Evolutionary conservation across 2,329 filamentous ascomycete species (phyloP).

Genomic region (Ophiostoma pallidulum): DNA sequence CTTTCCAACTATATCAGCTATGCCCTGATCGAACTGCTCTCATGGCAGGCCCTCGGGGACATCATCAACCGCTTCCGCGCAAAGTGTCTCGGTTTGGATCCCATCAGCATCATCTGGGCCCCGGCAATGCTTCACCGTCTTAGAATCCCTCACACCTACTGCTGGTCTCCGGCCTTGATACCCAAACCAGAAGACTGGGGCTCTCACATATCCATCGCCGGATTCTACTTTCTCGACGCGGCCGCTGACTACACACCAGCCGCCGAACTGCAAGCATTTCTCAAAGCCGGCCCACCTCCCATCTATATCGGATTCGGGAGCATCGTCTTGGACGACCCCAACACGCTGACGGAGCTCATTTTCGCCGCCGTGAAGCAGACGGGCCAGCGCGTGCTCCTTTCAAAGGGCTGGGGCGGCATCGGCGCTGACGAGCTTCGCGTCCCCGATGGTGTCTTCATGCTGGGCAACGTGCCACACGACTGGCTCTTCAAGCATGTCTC

Average conservation of each 20-base stretch:
- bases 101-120: conserved; percentile 65
- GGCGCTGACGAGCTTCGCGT: conserved; percentile 57
- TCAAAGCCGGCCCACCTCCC: conserved; percentile 59
- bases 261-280: conserved; percentile 54
- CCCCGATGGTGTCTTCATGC: conserved; percentile 71
- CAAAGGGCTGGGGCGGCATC: conserved; percentile 80
- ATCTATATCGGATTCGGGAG: conserved; percentile 78
- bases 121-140: conserved; percentile 70
- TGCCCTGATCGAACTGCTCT: conserved; percentile 79
- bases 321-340: conserved; percentile 69
- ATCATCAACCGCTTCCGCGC: conserved; percentile 76
- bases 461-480: conserved; percentile 79
- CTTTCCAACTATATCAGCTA: conserved; percentile 79
- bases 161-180: conserved; percentile 72
- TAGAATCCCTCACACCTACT: conserved; percentile 78
- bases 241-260: conserved; percentile 57
- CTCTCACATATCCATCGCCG: conserved; percentile 1
- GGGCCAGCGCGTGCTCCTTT: conserved; percentile 63
- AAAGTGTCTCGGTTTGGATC: neutral
- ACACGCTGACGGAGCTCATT: conserved; percentile 59
- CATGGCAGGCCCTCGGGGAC: conserved; percentile 86
- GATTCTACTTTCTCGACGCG: conserved; percentile 40
- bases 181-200: conserved; percentile 20
- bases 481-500: conserved; percentile 79
- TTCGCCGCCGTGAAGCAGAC: conserved; percentile 59